Conservation (phyloP, 164 flowering plant genomes). For the Piper longum region DNA sequence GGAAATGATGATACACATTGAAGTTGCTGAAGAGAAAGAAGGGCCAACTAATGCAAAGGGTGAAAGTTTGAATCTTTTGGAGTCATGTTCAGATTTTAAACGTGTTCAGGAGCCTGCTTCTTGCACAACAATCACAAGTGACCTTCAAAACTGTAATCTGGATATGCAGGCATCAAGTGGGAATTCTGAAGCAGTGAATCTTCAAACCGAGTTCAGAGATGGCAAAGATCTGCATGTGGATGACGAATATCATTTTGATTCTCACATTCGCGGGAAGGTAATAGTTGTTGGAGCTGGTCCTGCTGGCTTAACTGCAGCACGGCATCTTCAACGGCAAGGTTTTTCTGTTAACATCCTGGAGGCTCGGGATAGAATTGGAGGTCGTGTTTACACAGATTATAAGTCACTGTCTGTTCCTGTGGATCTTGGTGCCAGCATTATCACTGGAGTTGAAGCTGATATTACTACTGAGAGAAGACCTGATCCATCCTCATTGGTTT, state of each 20-base stretch:
- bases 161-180: slow-evolving; percentile 12
- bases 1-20: not conserved
- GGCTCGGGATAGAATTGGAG: slow-evolving; percentile 85
- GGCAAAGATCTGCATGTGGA: slow-evolving; percentile 3
- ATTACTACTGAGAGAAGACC: slow-evolving; percentile 87
- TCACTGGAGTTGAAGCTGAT: slow-evolving; percentile 99
- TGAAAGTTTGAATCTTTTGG: not conserved
- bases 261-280: slow-evolving; percentile 33
- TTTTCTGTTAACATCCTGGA: slow-evolving; percentile 76
- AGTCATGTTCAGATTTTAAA: not conserved
- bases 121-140: slow-evolving; percentile 1
- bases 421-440: slow-evolving; percentile 98
- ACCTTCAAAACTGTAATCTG: slow-evolving; percentile 10
- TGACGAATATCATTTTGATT: slow-evolving; percentile 13
- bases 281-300: slow-evolving; percentile 97
- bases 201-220: slow-evolving; percentile 1
- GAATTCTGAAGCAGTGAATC: slow-evolving; percentile 11
- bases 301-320: slow-evolving; percentile 96
- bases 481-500: slow-evolving; percentile 89
- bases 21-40: not conserved
- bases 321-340: slow-evolving; percentile 95
- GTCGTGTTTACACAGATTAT: slow-evolving; percentile 88
- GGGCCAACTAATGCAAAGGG: not conserved
- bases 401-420: slow-evolving; percentile 94
- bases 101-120: not conserved